phyloP scores from a whole-genome alignment of 83 land plant species.

The Picea abies region DNA sequence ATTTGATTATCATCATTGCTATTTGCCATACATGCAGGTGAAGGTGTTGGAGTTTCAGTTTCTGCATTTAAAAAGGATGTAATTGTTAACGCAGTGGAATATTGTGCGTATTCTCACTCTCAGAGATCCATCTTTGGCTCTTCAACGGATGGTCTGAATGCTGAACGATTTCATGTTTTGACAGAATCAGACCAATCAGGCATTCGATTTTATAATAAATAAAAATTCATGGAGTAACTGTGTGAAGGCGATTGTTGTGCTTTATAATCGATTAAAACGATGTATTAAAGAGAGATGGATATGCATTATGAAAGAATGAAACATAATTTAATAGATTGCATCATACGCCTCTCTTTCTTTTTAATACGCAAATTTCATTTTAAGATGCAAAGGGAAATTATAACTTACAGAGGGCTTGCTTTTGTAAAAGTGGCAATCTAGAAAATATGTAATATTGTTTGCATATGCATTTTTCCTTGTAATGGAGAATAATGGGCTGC shows the following conservation, averaged over 20 bases:
- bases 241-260: neutral
- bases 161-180: slow-evolving; percentile 32
- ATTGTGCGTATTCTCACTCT: slow-evolving; percentile 52
- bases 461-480: neutral
- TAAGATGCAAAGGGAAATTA: neutral
- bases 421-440: neutral
- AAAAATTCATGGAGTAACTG: neutral
- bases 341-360: neutral
- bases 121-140: slow-evolving; percentile 26
- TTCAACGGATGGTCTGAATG: slow-evolving; percentile 11
- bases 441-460: neutral
- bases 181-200: slow-evolving; percentile 25
- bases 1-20: neutral
- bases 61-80: slow-evolving; percentile 37
- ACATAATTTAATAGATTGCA: neutral
- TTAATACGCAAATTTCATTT: no score
- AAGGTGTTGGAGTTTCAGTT: slow-evolving; percentile 62
- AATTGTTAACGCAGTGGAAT: slow-evolving; percentile 45
- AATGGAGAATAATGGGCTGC: neutral
- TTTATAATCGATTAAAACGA: neutral
- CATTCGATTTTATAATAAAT: neutral
- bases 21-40: slow-evolving; percentile 42
- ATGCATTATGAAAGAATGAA: neutral
- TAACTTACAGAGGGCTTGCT: neutral
- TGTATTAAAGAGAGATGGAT: neutral